Evolutionary conservation across 2,329 filamentous ascomycete genomes (phyloP), one percentile per base, ranked within the genome.

Genomic region (Dactylellina drechsleri): DNA sequence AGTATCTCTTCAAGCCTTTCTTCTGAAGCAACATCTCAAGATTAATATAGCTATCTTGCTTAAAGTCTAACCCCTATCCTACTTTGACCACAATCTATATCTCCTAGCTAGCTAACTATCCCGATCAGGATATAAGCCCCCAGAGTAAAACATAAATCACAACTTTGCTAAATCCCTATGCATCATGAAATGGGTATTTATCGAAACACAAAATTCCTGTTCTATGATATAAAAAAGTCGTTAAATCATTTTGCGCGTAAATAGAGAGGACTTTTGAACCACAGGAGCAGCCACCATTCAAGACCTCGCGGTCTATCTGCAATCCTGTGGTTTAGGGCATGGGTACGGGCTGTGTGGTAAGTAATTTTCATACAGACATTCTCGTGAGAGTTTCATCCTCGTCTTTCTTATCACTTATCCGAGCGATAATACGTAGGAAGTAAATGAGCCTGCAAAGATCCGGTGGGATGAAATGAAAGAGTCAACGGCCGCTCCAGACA

Each of bases 401-500:
- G 28, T 40, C 16, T 53, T 61, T 49, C 23, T 13, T n/a, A n/a
- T 10, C n/a, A 23, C 43, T 31, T 50, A 67, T 43, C 53, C 64
- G n/a, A 74, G 62, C n/a, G 70, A 74, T 8, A 74, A 40, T 13
- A 74, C 56, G 53, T 50, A 74, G 13, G 70, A 66, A 53, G 62
- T 67, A 43, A 74, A 74, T 41, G 70, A 74, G 62, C 70, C 70
- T 74, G 70, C 60, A 50, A n/a, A 7, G 26, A 45, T 56, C 28
- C 31, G 31, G 6, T 5, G 31, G 5, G 10, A 36, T 52, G 20
- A 18, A 62, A 66, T 54, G 36, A 58, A 50, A 52, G 58, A 41
- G 66, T 76, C 43, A 76, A 68, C 72, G 64, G 56, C 72, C 72
- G 60, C 72, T 76, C 72, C 72, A 76, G 16, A 76, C 72, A 43